Base-by-base conservation (phyloP, 129 eudicot species). In the Centella asiatica region DNA sequence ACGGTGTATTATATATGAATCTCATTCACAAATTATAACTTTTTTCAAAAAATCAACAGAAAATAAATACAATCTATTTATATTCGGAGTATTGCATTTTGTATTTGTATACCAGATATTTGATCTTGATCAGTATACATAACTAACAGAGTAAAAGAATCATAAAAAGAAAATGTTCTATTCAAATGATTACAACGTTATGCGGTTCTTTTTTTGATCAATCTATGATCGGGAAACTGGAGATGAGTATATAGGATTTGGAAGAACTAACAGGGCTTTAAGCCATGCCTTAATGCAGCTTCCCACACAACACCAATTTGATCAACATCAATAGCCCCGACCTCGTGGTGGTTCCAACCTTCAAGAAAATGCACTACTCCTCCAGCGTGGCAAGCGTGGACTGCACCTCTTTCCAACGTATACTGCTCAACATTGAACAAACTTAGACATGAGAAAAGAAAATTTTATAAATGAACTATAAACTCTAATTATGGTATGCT, bases 381-480 rank as follows among this genome's bases (percentile, higher is more conserved):
- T 20, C 98, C 98, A 7, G 95, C 95, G 60, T 92, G 98, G 77
- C 98, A 92, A 51, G 98, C 98, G 36, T 92, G 98, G 28, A 92
- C 90, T 56, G 78, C 82, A 8, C 98, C 95, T 81, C 98, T 87
- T 60, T 63, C 94, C 86, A 92, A 69, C 27, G 88, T 84, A 54
- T 87, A 87, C 98, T 90, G 80, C 20, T 47, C 54, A 76, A 62
- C 55, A 23, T 28, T 47, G 4, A 48, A 46, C n/a, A n/a, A n/a
- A n/a, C n/a, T n/a, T n/a, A n/a, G n/a, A n/a, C n/a, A n/a, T n/a
- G 6, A 57, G 23, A 63, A 49, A 14, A 53, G 0, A 28, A 26
- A 34, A 34, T 9, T n/a, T n/a, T n/a, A n/a, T n/a, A n/a, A n/a
- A n/a, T n/a, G n/a, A n/a, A n/a, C n/a, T n/a, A n/a, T n/a, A n/a